Percentiles rank a stretch among this genome's conserved stretches.
These are phyloP conservation scores for Aspergillus carlsbadensis DNA, from an alignment of 495 filamentous ascomycete species.

Conservation along the genomic window DNA sequence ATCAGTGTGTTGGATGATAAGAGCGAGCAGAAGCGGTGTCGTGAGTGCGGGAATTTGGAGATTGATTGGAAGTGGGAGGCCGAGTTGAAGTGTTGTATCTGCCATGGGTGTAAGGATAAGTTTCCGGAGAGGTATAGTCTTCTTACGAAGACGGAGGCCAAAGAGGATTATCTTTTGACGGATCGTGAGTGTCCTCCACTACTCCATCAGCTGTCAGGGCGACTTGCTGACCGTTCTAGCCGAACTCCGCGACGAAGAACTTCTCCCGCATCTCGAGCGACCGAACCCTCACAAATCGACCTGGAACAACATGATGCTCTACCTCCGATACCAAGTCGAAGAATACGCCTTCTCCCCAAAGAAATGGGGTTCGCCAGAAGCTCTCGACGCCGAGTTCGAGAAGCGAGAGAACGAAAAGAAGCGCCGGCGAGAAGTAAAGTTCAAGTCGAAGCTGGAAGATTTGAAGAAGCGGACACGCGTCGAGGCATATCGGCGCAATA, in stretches of 20 bases:
- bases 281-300: slow-evolving; percentile 95
- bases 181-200: slow-evolving; percentile 63
- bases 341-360: slow-evolving; percentile 79
- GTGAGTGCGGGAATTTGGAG: slow-evolving; percentile 79
- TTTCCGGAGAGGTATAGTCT: slow-evolving; percentile 88
- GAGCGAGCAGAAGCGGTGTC: slow-evolving; percentile 67
- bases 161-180: slow-evolving; percentile 92
- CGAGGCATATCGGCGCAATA: slow-evolving; percentile 77
- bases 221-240: slow-evolving; percentile 42
- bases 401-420: slow-evolving; percentile 79
- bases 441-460: slow-evolving; percentile 81
- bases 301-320: slow-evolving; percentile 99
- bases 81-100: slow-evolving; percentile 68
- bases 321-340: slow-evolving; percentile 89
- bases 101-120: slow-evolving; percentile 79
- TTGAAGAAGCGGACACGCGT: slow-evolving; percentile 91
- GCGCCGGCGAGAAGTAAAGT: slow-evolving; percentile 84
- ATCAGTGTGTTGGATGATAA: slow-evolving; percentile 66
- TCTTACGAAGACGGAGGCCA: slow-evolving; percentile 93
- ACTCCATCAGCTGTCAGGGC: background rate
- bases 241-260: slow-evolving; percentile 78
- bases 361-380: slow-evolving; percentile 84
- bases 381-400: slow-evolving; percentile 87
- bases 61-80: slow-evolving; percentile 96
- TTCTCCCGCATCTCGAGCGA: slow-evolving; percentile 81